A percentile compares a stretch with the other conserved stretches of the same genome.
These are phyloP conservation scores for Dryadomyces sulphureus DNA, from an alignment of 2,329 filamentous ascomycete species.

Conservation along the genomic window DNA sequence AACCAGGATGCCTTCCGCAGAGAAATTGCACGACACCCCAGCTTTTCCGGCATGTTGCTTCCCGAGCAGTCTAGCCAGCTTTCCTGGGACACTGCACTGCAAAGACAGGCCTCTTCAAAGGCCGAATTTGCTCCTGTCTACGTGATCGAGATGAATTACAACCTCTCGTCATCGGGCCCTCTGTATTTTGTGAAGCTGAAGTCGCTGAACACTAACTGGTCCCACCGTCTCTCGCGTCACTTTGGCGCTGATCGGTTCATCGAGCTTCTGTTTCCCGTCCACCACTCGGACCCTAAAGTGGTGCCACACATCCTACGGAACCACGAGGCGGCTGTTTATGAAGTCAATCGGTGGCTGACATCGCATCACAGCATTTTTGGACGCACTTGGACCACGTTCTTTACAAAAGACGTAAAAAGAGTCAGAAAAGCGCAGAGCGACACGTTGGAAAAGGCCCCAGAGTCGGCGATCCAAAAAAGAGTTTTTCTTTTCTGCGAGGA, in stretches of 20 bases:
- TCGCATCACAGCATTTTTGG: conserved; percentile 28
- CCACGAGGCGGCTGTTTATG: conserved; percentile 16
- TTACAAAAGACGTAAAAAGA: conserved; percentile 10
- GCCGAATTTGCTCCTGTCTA: conserved; percentile 22
- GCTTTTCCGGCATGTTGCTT: conserved; percentile 28
- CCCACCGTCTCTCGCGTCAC: conserved; percentile 36
- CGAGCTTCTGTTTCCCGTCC: conserved; percentile 35
- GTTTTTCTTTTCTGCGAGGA: conserved; percentile 41
- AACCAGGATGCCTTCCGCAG: conserved; percentile 29
- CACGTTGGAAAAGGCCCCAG: background rate
- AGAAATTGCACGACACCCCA: conserved; percentile 21
- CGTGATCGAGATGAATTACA: conserved; percentile 25
- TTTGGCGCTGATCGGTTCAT: conserved; percentile 46
- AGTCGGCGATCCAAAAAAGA: conserved; percentile 16
- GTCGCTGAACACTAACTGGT: conserved; percentile 31
- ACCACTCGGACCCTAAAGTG: conserved; percentile 15
- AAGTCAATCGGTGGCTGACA: conserved; percentile 27
- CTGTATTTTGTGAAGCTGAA: conserved; percentile 31
- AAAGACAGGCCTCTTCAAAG: background rate
- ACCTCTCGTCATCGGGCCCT: conserved; percentile 19
- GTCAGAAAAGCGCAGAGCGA: background rate
- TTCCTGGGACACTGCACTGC: conserved; percentile 30
- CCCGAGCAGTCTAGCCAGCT: conserved; percentile 28
- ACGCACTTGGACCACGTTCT: conserved; percentile 14
- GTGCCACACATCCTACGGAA: conserved; percentile 16